Percentiles rank a stretch among this genome's conserved stretches.
These are phyloP conservation scores for Mycogone perniciosa DNA, from an alignment of 2,329 filamentous ascomycete genomes.

Conservation along the genomic window DNA sequence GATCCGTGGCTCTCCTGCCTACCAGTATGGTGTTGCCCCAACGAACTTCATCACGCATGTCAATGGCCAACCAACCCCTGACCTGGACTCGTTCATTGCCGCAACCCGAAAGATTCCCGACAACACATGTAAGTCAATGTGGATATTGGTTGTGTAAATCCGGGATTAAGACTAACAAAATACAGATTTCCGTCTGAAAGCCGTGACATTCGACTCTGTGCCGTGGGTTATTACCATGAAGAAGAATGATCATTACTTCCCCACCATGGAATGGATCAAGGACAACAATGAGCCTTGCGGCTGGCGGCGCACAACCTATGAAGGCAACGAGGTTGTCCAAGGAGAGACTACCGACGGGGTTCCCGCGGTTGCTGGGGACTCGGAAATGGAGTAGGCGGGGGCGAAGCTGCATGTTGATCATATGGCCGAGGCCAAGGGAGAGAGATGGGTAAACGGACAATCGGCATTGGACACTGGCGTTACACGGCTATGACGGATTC, in stretches of 20 bases:
- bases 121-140: conserved; percentile 66
- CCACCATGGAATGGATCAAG: conserved; percentile 64
- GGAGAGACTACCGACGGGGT: conserved; percentile 51
- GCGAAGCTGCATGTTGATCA: background rate
- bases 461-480: conserved; percentile 25
- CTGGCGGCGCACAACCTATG: conserved; percentile 59
- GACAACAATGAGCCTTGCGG: conserved; percentile 52
- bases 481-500: conserved; percentile 31
- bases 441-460: conserved; percentile 6
- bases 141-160: background rate
- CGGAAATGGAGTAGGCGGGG: conserved; percentile 34
- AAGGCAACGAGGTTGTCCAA: conserved; percentile 45
- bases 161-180: conserved; percentile 13
- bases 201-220: conserved; percentile 97
- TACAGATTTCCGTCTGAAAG: conserved; percentile 83
- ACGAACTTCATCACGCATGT: conserved; percentile 98
- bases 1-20: conserved; percentile 73
- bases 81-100: conserved; percentile 72
- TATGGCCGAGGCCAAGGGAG: background rate
- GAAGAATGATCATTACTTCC: conserved; percentile 97
- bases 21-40: conserved; percentile 85
- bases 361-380: conserved; percentile 34
- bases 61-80: conserved; percentile 78
- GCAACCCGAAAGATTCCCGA: conserved; percentile 85
- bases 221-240: conserved; percentile 99